Base-by-base conservation (phyloP, 306 rosid species). In the Trifolium pratense region DNA sequence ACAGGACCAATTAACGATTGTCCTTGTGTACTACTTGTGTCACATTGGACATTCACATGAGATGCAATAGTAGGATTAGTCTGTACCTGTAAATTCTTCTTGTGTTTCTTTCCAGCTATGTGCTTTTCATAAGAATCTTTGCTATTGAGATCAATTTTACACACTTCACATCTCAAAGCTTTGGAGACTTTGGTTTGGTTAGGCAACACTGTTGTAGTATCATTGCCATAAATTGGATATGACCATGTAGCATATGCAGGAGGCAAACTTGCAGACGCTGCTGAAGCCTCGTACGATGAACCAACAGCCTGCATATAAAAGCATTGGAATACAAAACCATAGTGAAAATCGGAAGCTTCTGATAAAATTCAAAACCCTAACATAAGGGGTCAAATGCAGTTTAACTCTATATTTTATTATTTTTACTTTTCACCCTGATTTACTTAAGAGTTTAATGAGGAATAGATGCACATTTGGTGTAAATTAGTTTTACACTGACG, bases 31-130 rank as follows among this genome's bases (percentile, higher is more conserved):
- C 74, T 40, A 59, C 70, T 74, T 26, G 25, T 25, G 69, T 74
- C 77, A 75, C 69, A 76, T 45, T 78, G 73, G 16, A 57, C 66
- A 81, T 34, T 64, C 11, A 73, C 63, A 37, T 26, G 39, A 59
- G 84, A 76, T 68, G 74, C 20, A 74, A 16, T 52, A n/a, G 73
- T 53, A 17, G 82, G 68, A 75, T 74, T 79, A 78, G 31, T 70
- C 60, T 51, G 79, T 61, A 55, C 16, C 73, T 76, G 78, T 83
- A 77, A 74, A 80, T 83, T 86, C 66, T 16, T 86, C 62, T 61
- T 59, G 76, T 84, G 88, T 66, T 86, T 83, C 91, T 73, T 70
- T 85, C 89, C 60, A 2, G n/a, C 68, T 32, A 86, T 39, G 73
- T 84, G 89, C 16, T 55, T 79, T 51, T 86, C 86, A 62, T 55